A percentile compares a stretch with the other conserved stretches of the same genome.
These are phyloP conservation scores for Wallacemonas sp. DNA, from an alignment of 208 protist genomes.

Conservation along the genomic window DNA sequence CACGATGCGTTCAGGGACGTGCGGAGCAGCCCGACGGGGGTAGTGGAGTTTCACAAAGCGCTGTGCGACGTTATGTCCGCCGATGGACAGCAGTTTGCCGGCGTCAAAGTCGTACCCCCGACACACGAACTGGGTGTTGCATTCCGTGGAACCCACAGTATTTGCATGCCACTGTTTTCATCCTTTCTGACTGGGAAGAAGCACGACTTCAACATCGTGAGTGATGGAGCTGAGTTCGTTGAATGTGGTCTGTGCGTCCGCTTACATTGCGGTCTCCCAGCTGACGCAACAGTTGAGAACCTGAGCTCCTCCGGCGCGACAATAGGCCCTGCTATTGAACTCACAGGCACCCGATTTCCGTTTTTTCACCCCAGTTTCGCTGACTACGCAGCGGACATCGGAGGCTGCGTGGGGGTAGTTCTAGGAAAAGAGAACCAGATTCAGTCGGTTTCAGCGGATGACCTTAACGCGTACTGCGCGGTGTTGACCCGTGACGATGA, in stretches of 20 bases:
- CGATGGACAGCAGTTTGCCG: conserved; percentile 50
- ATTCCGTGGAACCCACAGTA: conserved; percentile 39
- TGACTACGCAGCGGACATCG: conserved; percentile 68
- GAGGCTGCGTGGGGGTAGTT: conserved; percentile 52
- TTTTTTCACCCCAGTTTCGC: conserved; percentile 70
- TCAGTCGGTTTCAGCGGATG: conserved; percentile 15
- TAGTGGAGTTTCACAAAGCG: conserved; percentile 66
- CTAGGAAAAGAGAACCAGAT: conserved; percentile 39
- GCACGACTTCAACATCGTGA: conserved; percentile 29
- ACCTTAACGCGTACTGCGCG: conserved; percentile 35
- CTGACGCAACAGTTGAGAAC: conserved; percentile 20
- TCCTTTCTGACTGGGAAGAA: conserved; percentile 30
- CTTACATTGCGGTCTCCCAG: conserved; percentile 28
- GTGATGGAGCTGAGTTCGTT: conserved; percentile 71
- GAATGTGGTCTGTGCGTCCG: conserved; percentile 58
- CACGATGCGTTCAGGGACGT: conserved; percentile 72
- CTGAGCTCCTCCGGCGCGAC: conserved; percentile 18
- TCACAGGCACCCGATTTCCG: conserved; percentile 79
- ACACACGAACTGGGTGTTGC: conserved; percentile 37
- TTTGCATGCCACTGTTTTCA: conserved; percentile 77
- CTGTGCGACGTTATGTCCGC: conserved; percentile 64
- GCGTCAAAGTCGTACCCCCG: conserved; percentile 72
- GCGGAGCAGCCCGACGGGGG: conserved; percentile 25
- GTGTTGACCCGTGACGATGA: conserved; percentile 66
- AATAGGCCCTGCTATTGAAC: conserved; percentile 55